Percentiles rank a stretch among this genome's conserved stretches.
Evolutionary conservation across 441 rosid genomes (phyloP).

Genomic region (Adansonia gregorii): DNA sequence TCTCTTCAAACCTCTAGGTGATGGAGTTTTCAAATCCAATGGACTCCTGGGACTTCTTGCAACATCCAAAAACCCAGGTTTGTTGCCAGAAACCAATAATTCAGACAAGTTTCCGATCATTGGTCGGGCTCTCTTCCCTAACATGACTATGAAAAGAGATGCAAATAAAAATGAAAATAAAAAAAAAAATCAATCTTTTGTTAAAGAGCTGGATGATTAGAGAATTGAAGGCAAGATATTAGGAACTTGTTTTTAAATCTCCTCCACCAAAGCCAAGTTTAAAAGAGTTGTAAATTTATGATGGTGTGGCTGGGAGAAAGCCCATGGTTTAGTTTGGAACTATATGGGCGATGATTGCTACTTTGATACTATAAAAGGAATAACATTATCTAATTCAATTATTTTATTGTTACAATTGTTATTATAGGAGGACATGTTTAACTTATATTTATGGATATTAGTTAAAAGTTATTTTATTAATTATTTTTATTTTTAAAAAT

Average conservation of each 20-base stretch:
- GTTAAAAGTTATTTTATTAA: too few relatives aligned
- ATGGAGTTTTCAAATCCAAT: constrained; percentile 41
- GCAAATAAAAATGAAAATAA: constrained; percentile 1
- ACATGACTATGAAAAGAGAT: constrained; percentile 30
- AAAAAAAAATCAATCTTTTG: not conserved
- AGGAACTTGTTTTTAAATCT: not conserved
- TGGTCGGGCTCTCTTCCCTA: constrained; percentile 42
- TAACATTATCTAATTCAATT: constrained; percentile 3
- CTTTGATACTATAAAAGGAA: not conserved
- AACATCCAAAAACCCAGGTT: constrained; percentile 30
- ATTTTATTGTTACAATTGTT: not conserved
- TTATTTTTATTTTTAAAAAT: too few relatives aligned
- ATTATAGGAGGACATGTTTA: too few relatives aligned
- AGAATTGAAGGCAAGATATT: not conserved
- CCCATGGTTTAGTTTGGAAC: constrained; percentile 42
- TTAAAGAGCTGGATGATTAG: not conserved
- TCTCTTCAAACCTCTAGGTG: constrained; percentile 46
- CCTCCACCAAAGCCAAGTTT: not conserved
- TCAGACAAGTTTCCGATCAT: constrained; percentile 50
- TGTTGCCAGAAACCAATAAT: constrained; percentile 44
- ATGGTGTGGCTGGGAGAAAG: constrained; percentile 37
- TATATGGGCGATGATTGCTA: constrained; percentile 29
- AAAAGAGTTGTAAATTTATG: constrained; percentile 17
- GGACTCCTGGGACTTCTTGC: constrained; percentile 52
- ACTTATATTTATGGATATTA: not conserved